phyloP scores from a whole-genome alignment of 2,329 filamentous ascomycete genomes.

The Diaporthe citri region DNA sequence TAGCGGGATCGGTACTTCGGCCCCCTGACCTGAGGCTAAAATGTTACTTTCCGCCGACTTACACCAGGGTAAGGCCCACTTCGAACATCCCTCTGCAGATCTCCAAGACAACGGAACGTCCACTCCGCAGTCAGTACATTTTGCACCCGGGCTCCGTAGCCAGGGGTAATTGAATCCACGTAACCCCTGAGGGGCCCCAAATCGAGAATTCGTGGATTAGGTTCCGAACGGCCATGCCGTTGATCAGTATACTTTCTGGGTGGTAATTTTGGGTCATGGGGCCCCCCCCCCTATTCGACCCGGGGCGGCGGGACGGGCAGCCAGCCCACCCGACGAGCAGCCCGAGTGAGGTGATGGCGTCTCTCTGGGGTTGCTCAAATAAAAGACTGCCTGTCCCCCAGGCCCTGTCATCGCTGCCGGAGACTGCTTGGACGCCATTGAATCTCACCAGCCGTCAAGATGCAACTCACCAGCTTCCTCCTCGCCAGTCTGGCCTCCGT shows the following conservation, averaged over 20 bases:
- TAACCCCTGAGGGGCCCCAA: not conserved
- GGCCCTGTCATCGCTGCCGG: not conserved
- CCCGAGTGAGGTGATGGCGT: not conserved
- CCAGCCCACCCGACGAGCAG: not conserved
- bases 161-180: not conserved
- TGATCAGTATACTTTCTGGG: conserved; percentile 11
- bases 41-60: conserved; percentile 48
- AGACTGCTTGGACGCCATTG: not conserved
- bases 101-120: conserved; percentile 22
- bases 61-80: conserved; percentile 12
- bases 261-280: conserved; percentile 20
- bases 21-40: conserved; percentile 39
- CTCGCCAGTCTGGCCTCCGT: conserved; percentile 33
- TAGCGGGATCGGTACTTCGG: conserved; percentile 31
- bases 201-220: not conserved
- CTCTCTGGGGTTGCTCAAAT: not conserved
- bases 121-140: conserved; percentile 7
- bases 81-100: conserved; percentile 26
- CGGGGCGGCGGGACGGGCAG: conserved; percentile 16
- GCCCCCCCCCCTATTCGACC: not conserved
- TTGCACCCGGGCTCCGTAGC: not conserved
- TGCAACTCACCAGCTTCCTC: conserved; percentile 31
- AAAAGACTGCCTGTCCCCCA: not conserved
- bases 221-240: not conserved
- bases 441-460: not conserved